phyloP scores from a whole-genome alignment of 805 yeast species.

The Ogataea parapolymorpha region DNA sequence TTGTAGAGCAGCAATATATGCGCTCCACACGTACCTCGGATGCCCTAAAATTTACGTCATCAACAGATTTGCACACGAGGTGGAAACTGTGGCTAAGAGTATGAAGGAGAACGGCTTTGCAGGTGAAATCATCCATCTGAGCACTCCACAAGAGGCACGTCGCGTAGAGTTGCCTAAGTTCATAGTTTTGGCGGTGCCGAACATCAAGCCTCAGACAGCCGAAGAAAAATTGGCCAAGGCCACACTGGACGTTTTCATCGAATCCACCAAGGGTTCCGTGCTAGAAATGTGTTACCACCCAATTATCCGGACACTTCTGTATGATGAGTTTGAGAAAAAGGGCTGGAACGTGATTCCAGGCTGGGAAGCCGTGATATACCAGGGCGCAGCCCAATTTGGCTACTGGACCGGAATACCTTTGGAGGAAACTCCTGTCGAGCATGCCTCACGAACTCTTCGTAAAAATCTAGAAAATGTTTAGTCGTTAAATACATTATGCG shows the following conservation, averaged over 20 bases:
- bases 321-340: constrained; percentile 8
- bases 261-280: constrained; percentile 4
- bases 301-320: constrained; percentile 5
- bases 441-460: constrained; percentile 4
- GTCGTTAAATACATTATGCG: no score
- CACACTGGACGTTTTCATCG: constrained; percentile 7
- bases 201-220: constrained; percentile 4
- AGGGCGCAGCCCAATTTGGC: constrained; percentile 13
- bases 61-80: constrained; percentile 7
- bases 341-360: constrained; percentile 15
- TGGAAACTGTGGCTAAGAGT: constrained; percentile 1
- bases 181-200: constrained; percentile 11
- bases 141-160: constrained; percentile 7
- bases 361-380: constrained; percentile 13
- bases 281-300: constrained; percentile 16
- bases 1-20: constrained; percentile 10
- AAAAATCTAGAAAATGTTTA: constrained; percentile 1
- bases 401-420: constrained; percentile 9
- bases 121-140: constrained; percentile 9
- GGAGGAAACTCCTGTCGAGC: constrained; percentile 5
- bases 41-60: constrained; percentile 8
- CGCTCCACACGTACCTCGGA: constrained; percentile 7
- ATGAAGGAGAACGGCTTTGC: constrained; percentile 9
- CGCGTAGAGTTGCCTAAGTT: constrained; percentile 4
- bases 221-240: constrained; percentile 10